Percentiles rank a stretch among this genome's conserved stretches.
phyloP scores from a whole-genome alignment of 2,329 filamentous ascomycete species.

The Cladosporium sp. region DNA sequence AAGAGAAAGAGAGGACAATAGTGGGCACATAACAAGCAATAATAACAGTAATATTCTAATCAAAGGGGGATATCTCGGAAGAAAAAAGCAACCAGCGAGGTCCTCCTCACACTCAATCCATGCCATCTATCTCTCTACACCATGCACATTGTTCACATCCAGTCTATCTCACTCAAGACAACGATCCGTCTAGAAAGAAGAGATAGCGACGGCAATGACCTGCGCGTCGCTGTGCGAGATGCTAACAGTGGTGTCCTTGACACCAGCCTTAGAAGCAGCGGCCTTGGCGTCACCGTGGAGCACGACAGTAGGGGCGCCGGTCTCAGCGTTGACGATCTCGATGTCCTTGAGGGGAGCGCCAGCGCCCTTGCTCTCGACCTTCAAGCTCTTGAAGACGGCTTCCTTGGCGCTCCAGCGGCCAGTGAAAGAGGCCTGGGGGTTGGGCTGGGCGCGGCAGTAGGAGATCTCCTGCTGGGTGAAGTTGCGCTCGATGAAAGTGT shows the following conservation, averaged over 20 bases:
- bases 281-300: slow-evolving; percentile 81
- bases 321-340: slow-evolving; percentile 80
- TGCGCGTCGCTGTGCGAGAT: slow-evolving; percentile 95
- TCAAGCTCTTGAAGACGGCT: slow-evolving; percentile 95
- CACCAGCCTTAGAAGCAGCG: slow-evolving; percentile 80
- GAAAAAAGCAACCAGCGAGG: background rate
- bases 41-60: background rate
- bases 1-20: background rate
- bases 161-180: background rate
- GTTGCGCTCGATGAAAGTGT: slow-evolving; percentile 92
- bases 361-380: slow-evolving; percentile 81
- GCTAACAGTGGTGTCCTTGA: slow-evolving; percentile 86
- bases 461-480: slow-evolving; percentile 82
- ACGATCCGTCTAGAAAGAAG: slow-evolving; percentile 19
- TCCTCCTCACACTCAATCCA: background rate
- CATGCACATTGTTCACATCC: background rate
- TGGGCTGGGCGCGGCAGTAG: slow-evolving; percentile 80
- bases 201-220: slow-evolving; percentile 81
- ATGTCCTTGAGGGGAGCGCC: slow-evolving; percentile 92
- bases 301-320: slow-evolving; percentile 78
- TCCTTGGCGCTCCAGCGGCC: slow-evolving; percentile 98
- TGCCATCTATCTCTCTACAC: background rate
- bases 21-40: background rate
- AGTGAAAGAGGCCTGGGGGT: slow-evolving; percentile 86
- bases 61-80: background rate